Conservation (phyloP, 345 rosid species). For the Citrus hindsii region DNA sequence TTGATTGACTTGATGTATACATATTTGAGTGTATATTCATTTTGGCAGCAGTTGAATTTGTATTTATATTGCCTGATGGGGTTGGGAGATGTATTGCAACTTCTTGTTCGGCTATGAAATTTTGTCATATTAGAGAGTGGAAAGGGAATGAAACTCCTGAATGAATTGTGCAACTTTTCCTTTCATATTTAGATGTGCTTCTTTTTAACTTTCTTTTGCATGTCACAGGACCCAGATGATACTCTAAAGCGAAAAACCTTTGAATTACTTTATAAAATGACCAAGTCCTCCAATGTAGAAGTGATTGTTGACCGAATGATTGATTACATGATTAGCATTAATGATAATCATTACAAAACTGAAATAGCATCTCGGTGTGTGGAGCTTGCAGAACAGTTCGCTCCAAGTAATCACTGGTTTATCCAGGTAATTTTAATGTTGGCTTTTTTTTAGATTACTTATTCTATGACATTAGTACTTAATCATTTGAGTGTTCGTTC, state of each 20-base stretch:
- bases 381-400: constrained; percentile 96
- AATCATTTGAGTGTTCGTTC: constrained; percentile 11
- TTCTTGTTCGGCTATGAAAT: not conserved
- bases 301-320: constrained; percentile 98
- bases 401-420: constrained; percentile 98
- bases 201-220: constrained; percentile 9
- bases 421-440: constrained; percentile 60
- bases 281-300: constrained; percentile 94
- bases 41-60: not conserved
- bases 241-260: constrained; percentile 94
- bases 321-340: constrained; percentile 93
- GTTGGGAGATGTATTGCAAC: not conserved
- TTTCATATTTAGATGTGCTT: not conserved
- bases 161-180: not conserved
- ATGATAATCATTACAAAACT: constrained; percentile 92
- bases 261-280: constrained; percentile 92
- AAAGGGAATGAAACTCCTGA: not conserved
- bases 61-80: not conserved
- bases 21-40: not conserved
- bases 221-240: constrained; percentile 94
- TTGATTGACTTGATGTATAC: not conserved
- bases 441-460: constrained; percentile 4
- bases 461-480: not conserved
- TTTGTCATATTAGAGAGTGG: not conserved
- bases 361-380: constrained; percentile 96